These are phyloP conservation scores for Sideroxylon spinosum DNA, from an alignment of 179 eudicot genomes.

Conservation along the genomic window DNA sequence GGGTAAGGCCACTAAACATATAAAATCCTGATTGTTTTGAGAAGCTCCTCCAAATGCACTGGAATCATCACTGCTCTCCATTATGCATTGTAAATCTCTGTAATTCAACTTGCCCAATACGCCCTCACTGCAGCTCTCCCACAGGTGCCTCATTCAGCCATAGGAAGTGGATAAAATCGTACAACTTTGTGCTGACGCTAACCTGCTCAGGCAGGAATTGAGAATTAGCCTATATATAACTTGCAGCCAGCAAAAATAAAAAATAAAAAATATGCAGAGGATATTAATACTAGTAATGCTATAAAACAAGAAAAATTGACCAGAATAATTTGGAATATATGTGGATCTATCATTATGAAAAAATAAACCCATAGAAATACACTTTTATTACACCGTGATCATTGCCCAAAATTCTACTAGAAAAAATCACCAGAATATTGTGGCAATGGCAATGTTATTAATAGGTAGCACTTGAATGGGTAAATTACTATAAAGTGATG, in stretches of 20 bases:
- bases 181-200: constrained; percentile 83
- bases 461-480: no score
- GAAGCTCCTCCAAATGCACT: background rate
- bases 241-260: constrained; percentile 1
- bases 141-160: constrained; percentile 99
- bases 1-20: no score
- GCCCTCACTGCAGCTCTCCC: constrained; percentile 78
- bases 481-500: no score
- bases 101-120: background rate
- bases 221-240: background rate
- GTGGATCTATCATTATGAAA: no score
- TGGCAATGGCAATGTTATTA: no score
- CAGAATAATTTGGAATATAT: no score
- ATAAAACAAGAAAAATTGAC: no score
- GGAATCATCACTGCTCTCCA: background rate
- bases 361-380: no score
- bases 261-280: background rate
- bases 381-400: no score
- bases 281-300: background rate
- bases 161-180: constrained; percentile 92
- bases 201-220: constrained; percentile 46
- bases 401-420: no score
- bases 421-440: no score
- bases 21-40: background rate
- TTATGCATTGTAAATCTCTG: background rate